Percentiles rank a stretch among this genome's conserved stretches.
phyloP scores from a whole-genome alignment of 202 grass and related monocot species.

The Schoenoplectus triqueter region DNA sequence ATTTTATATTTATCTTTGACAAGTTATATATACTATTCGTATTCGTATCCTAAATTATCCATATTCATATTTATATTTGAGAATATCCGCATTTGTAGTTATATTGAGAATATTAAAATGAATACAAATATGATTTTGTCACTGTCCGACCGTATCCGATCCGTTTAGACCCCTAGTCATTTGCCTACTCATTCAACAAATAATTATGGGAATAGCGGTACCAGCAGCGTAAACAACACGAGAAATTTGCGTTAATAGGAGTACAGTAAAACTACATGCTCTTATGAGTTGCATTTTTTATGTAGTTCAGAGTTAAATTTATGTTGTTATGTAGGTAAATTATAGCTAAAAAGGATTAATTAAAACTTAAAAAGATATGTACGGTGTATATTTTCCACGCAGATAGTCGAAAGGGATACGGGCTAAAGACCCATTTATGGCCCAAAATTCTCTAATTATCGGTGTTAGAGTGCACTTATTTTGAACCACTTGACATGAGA shows the following conservation, averaged over 20 bases:
- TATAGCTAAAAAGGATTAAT: too few relatives aligned
- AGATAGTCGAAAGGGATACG: not conserved
- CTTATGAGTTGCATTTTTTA: not conserved
- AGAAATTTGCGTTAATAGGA: slow-evolving; percentile 29
- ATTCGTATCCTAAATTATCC: too few relatives aligned
- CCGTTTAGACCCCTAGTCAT: too few relatives aligned
- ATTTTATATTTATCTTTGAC: too few relatives aligned
- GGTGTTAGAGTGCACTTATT: not conserved
- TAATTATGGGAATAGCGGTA: not conserved
- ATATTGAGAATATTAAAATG: too few relatives aligned
- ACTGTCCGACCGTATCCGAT: too few relatives aligned
- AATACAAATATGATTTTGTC: too few relatives aligned
- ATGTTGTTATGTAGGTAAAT: too few relatives aligned
- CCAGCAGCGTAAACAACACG: not conserved
- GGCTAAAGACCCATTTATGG: not conserved
- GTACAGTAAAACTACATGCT: slow-evolving; percentile 5
- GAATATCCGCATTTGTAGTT: too few relatives aligned
- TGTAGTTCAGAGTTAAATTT: too few relatives aligned
- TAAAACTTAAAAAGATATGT: not conserved
- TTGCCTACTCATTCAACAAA: slow-evolving; percentile 26
- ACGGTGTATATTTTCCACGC: not conserved
- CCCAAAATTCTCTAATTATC: not conserved
- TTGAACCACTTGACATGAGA: not conserved
- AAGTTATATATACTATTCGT: too few relatives aligned
- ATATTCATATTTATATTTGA: too few relatives aligned